phyloP scores from a whole-genome alignment of 306 rosid genomes.

The Oxytropis ochrocephala region DNA sequence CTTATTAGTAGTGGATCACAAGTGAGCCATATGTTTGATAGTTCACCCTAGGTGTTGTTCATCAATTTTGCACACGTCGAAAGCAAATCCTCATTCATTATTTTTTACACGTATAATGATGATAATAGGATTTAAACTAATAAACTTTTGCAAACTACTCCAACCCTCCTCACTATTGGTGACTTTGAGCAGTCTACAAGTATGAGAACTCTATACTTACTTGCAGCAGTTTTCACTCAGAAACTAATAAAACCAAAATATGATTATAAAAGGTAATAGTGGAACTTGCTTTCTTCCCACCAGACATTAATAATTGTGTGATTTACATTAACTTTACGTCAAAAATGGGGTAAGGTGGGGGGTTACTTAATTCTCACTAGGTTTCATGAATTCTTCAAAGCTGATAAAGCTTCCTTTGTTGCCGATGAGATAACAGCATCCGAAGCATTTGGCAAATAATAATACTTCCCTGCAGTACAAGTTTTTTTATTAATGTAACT shows the following conservation, averaged over 20 bases:
- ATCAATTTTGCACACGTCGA: too few relatives aligned
- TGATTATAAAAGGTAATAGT: background rate
- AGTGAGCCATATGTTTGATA: too few relatives aligned
- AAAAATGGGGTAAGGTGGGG: background rate
- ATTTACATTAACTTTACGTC: background rate
- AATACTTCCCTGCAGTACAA: conserved; percentile 72
- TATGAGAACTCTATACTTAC: background rate
- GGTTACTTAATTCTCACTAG: background rate
- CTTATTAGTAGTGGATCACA: too few relatives aligned
- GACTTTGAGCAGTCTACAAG: background rate
- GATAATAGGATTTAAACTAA: too few relatives aligned
- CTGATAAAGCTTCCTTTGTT: conserved; percentile 80
- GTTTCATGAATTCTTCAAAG: conserved; percentile 63
- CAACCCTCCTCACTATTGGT: background rate
- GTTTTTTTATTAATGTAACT: conserved; percentile 10
- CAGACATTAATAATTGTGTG: background rate
- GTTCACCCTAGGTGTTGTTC: too few relatives aligned
- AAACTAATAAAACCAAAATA: background rate
- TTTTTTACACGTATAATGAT: background rate
- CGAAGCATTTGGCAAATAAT: conserved; percentile 95
- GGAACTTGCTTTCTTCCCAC: conserved; percentile 11
- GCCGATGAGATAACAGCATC: conserved; percentile 85
- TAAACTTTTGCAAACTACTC: background rate
- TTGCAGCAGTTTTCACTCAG: background rate
- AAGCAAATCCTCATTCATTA: too few relatives aligned